phyloP scores from a whole-genome alignment of 345 rosid genomes.

The Brassica rapa region DNA sequence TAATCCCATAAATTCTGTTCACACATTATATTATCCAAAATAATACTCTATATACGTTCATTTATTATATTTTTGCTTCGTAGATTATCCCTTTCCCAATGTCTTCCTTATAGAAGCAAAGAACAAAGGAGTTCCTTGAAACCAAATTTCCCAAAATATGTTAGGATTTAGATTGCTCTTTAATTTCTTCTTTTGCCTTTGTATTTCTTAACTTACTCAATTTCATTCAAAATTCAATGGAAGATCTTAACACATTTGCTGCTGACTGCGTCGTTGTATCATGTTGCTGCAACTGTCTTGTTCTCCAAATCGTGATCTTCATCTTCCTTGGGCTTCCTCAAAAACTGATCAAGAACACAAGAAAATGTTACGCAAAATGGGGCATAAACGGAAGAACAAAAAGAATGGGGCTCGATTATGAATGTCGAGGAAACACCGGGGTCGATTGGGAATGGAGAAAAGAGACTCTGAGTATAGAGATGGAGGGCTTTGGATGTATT shows the following conservation, averaged over 20 bases:
- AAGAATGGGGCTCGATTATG: constrained; percentile 5
- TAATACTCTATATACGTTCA: not conserved
- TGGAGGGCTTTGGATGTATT: constrained; percentile 47
- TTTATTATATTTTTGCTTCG: constrained; percentile 27
- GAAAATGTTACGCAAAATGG: constrained; percentile 50
- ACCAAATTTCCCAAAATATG: constrained; percentile 32
- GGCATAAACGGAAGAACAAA: constrained; percentile 41
- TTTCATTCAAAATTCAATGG: constrained; percentile 47
- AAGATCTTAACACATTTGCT: constrained; percentile 62
- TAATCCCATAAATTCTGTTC: constrained; percentile 25
- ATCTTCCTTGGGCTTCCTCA: constrained; percentile 60
- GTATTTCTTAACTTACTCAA: constrained; percentile 7
- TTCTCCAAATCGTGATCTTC: constrained; percentile 62
- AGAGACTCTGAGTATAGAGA: constrained; percentile 32
- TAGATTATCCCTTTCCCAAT: constrained; percentile 42
- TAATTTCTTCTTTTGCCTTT: constrained; percentile 11
- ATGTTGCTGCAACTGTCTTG: constrained; percentile 84
- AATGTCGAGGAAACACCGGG: constrained; percentile 13
- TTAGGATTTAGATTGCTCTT: constrained; percentile 19
- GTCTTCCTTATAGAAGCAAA: constrained; percentile 52
- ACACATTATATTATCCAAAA: constrained; percentile 31
- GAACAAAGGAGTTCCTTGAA: constrained; percentile 43
- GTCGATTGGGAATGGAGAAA: constrained; percentile 27
- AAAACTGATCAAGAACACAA: constrained; percentile 55
- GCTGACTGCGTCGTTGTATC: constrained; percentile 76